Evolutionary conservation across 2,329 filamentous ascomycete genomes (phyloP), one percentile per base, ranked within the genome.

Genomic region (Coleophoma cylindrospora): DNA sequence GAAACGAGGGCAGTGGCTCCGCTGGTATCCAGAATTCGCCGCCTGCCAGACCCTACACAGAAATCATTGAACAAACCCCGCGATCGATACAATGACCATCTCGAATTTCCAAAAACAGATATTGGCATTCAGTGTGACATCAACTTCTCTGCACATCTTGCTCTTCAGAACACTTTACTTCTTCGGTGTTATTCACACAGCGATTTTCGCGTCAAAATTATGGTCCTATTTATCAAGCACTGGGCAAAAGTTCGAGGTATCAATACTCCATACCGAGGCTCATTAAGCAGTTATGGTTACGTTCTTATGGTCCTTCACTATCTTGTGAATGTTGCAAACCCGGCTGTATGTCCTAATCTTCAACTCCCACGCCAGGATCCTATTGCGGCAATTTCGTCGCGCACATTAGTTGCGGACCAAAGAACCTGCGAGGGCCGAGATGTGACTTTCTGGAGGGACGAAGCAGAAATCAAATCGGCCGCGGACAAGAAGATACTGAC

Each of bases 241-340:
- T 96, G 91, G 91, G 89, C 90, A 22, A 95, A 94, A 66, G 76
- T 77, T 27, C 83, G 91, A 43, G 87, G 84, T 55, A 91, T 96
- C 70, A 96, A 96, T 68, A 89, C 85, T 40, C 84, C 89, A 2
- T 95, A 95, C 64, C 84, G 85, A 36, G 91, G 91, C 40, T 95
- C 90, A 0, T 73, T 96, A 15, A 91, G 87, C 47, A 92, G 88
- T 57, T 96, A 96, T 61, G 91, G 91, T 45, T 96, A 92, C 67
- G 89, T 94, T 5, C 72, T 96, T 37, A 95, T 96, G 91, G 84
- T 95, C 4, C 73, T 96, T 14, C 91, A 96, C 68, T 96, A 92
- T 63, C 79, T 96, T 27, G 83, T 94, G 62, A 95, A 96, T 59
- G 68, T 96, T 47, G 87, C 80, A 1, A 74, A 81, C 44, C 91